Evolutionary conservation across 108 stramenopile species (phyloP).

Genomic region (Fistulifera solaris): DNA sequence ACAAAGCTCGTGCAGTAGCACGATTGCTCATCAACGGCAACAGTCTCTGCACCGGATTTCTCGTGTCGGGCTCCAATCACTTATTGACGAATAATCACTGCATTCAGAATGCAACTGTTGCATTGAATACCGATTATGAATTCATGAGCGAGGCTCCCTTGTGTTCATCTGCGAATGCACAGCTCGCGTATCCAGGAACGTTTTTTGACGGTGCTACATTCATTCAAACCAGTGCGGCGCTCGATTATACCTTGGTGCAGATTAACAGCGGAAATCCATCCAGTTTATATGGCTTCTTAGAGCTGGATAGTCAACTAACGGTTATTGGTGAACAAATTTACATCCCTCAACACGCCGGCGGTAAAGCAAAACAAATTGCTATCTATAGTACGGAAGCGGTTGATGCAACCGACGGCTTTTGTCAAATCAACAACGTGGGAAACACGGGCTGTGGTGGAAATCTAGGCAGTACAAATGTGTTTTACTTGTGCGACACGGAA

Average conservation of each 20-base stretch:
- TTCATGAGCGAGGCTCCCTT: not conserved
- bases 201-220: too few relatives aligned
- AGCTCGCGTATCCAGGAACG: too few relatives aligned
- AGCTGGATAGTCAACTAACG: too few relatives aligned
- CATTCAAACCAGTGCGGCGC: too few relatives aligned
- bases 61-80: not conserved
- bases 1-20: not conserved
- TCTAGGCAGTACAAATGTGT: not conserved
- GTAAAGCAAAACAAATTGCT: not conserved
- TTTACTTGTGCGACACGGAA: conserved; percentile 7
- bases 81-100: conserved; percentile 10
- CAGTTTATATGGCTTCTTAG: too few relatives aligned
- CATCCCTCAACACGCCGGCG: conserved; percentile 4
- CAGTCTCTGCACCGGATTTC: conserved; percentile 6
- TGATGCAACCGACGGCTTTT: not conserved
- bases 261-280: too few relatives aligned
- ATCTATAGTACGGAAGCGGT: not conserved
- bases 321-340: conserved; percentile 8
- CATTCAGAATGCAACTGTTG: not conserved
- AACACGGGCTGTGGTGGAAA: too few relatives aligned
- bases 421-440: not conserved
- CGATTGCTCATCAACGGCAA: conserved; percentile 3
- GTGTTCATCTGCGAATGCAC: too few relatives aligned
- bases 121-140: not conserved
- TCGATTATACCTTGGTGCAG: too few relatives aligned